Base-by-base conservation (phyloP, 495 filamentous ascomycete species). In the Penicillium arizonense region DNA sequence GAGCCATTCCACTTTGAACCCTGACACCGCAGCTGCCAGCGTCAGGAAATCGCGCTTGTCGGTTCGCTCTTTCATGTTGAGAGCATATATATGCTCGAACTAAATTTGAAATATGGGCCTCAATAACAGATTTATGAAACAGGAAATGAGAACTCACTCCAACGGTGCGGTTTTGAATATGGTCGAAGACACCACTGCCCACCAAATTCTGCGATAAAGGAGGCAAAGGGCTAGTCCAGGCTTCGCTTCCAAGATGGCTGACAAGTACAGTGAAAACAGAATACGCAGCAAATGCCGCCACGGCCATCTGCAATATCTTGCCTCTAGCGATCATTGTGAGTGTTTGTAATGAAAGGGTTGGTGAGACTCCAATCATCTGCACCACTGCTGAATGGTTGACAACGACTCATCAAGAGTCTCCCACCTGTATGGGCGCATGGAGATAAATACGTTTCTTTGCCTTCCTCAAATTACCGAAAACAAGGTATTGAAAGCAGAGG, bases 1-100 rank as follows among this genome's bases (percentile, higher is more conserved):
- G 12, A 86, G 62, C 63, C 79, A 83, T 2, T 81, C 78, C 2
- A 85, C 62, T 4, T 71, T 70, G 20, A 88, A 65, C 10, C 75
- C 74, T 12, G 69, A 77, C 2, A 82, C 57, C 1, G 76, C 76
- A 3, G 83, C 77, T 2, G 78, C 74, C 3, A 86, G 63, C 3
- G 69, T 65, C 47, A 87, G 72, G 10, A 75, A 80, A 72, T 89
- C 83, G 20, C 81, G 79, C 26, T 84, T 81, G 54, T 88, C 86
- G 8, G 78, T 77, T 16, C 86, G 74, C 18, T 74, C 70, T 4
- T 80, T 78, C 24, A 88, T 68, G 41, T 81, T 84, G 44, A 88
- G 77, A 39, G 83, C 82, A 55, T 83, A 80, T 24, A 87, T 52
- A 39, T 70, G 62, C 33, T 68, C 43, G 47, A 70, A 70, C 67